These are phyloP conservation scores for Dioscorea cayenensis DNA, from an alignment of 116 monocot genomes.

Conservation along the genomic window DNA sequence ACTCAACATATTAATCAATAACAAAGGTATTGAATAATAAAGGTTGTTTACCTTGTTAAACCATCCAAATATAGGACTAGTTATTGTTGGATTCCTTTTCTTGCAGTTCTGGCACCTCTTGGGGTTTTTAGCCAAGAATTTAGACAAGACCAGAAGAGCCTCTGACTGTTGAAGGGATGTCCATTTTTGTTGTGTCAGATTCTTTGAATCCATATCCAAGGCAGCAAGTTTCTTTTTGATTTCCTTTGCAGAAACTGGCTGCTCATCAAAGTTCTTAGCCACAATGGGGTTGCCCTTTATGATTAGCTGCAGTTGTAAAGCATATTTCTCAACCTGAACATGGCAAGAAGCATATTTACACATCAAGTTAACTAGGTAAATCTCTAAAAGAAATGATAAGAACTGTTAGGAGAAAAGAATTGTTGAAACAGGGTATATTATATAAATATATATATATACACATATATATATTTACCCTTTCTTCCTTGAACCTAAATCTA, in stretches of 20 bases:
- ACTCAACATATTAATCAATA: background rate
- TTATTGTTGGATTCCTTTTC: slow-evolving; percentile 44
- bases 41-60: slow-evolving; percentile 49
- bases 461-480: slow-evolving; percentile 36
- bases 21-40: background rate
- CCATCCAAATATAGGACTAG: slow-evolving; percentile 55
- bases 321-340: slow-evolving; percentile 45
- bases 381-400: background rate
- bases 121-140: slow-evolving; percentile 34
- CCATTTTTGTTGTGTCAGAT: slow-evolving; percentile 33
- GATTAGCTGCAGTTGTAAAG: slow-evolving; percentile 41
- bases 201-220: slow-evolving; percentile 4
- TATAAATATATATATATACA: background rate
- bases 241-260: slow-evolving; percentile 7
- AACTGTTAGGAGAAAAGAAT: background rate
- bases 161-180: slow-evolving; percentile 76
- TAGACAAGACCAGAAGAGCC: slow-evolving; percentile 30
- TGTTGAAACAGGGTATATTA: background rate
- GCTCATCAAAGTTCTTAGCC: slow-evolving; percentile 31
- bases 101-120: slow-evolving; percentile 61
- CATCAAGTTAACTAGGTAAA: background rate
- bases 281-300: slow-evolving; percentile 45
- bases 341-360: background rate
- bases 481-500: slow-evolving; percentile 39
- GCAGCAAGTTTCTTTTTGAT: slow-evolving; percentile 5